Evolutionary conservation across 352 stramenopile genomes (phyloP).

Genomic region (Halophytophthora batemanensis): DNA sequence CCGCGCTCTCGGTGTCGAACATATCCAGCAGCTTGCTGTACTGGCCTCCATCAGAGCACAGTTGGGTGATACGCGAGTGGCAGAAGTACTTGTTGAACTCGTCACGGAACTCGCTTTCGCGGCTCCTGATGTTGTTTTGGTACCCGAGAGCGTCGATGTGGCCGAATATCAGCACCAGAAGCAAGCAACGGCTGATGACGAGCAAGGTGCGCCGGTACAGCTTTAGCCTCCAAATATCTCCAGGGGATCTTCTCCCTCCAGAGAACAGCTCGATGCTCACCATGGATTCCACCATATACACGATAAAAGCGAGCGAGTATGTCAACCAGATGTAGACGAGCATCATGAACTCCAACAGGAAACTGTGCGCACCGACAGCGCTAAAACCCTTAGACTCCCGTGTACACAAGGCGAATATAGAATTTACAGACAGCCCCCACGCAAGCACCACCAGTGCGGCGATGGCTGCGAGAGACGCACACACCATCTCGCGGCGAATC

Average conservation of each 20-base stretch:
- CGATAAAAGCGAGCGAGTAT: slow-evolving; percentile 3
- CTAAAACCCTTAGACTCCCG: neutral
- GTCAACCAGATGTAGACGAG: neutral
- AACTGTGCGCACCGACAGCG: neutral
- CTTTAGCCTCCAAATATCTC: slow-evolving; percentile 1
- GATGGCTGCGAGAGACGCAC: neutral
- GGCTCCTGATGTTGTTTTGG: neutral
- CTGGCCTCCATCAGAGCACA: slow-evolving; percentile 10
- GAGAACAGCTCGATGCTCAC: slow-evolving; percentile 1
- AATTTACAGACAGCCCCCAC: neutral
- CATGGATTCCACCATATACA: neutral
- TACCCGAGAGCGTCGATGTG: slow-evolving; percentile 12
- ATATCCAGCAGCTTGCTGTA: slow-evolving; percentile 7
- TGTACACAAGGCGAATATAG: slow-evolving; percentile 1
- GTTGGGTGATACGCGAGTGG: slow-evolving; percentile 12
- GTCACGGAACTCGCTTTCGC: slow-evolving; percentile 2
- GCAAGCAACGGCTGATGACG: neutral
- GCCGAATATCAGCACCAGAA: slow-evolving; percentile 3
- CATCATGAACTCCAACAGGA: too few species aligned
- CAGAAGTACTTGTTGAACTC: slow-evolving; percentile 18
- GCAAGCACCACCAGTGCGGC: slow-evolving; percentile 2
- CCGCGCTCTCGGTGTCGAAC: neutral
- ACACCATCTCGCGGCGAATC: slow-evolving; percentile 1
- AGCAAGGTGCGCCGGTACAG: neutral
- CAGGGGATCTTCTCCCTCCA: neutral